Evolutionary conservation across 2,329 filamentous ascomycete species (phyloP), one percentile per base, ranked within the genome.

Genomic region (Diaporthe capsici): DNA sequence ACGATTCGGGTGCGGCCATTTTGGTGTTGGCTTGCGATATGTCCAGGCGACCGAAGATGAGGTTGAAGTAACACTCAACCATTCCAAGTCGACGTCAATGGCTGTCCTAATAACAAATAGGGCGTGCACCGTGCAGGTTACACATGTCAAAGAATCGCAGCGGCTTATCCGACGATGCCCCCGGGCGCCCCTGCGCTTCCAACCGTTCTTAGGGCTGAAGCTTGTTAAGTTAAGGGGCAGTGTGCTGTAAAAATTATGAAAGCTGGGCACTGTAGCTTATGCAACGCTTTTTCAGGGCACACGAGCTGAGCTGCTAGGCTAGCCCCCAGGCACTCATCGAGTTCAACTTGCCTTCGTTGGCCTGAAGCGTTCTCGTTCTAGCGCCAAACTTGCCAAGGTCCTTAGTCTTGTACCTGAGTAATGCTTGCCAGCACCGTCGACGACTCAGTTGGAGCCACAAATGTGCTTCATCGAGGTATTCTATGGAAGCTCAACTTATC

Each of bases 211-310:
- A 49, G 28, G 61, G 61, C 61, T 67, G 44, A 34, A 49, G 25
- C 42, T 49, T 67, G 7, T 67, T 49, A 49, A n/a, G 20, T n/a
- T 34, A 47, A 65, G 61, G 61, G 61, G 61, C 42, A 47, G 61
- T n/a, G 42, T 8, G 25, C 42, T 49, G 42, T 65, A 65, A 7
- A 47, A 37, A 28, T 13, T 20, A 22, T 1, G 15, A 13, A n/a
- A 13, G 17, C 31, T 34, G 25, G 28, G 55, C 55, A 9, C 15
- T 22, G 9, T 3, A 34, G 15, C 28, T 58, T 22, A 10, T 58
- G 55, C 53, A 9, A 15, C 1, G 13, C 53, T 22, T 37, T 58
- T 22, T 34, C 0, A n/a, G 55, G 13, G 55, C 28, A 58, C 2
- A 58, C 9, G 31, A 37, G 28, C 55, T 34, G 31, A 58, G 55